Evolutionary conservation across 2,329 filamentous ascomycete species (phyloP).

Genomic region (Thermothelomyces thermophilus): DNA sequence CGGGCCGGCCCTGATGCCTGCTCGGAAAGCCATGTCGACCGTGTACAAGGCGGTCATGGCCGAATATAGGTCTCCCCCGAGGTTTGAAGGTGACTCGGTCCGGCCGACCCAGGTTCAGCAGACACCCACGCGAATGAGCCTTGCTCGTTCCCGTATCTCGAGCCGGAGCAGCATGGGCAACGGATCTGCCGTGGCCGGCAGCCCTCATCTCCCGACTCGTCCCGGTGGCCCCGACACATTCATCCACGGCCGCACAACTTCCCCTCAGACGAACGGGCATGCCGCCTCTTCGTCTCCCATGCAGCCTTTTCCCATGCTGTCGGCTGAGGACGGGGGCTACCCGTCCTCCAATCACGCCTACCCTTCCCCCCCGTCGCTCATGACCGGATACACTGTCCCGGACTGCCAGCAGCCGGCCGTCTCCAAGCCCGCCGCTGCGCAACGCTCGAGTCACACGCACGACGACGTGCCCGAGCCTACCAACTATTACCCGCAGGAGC

Average conservation of each 20-base stretch:
- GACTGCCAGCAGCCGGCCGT: neutral
- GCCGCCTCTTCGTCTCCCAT: neutral
- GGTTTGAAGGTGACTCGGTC: neutral
- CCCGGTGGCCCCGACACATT: neutral
- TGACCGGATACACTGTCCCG: neutral
- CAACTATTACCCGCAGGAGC: neutral
- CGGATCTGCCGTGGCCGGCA: neutral
- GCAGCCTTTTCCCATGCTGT: neutral
- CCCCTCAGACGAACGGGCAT: neutral
- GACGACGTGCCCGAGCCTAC: neutral
- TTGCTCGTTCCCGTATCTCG: neutral
- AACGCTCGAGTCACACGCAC: neutral
- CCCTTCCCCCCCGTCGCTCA: neutral
- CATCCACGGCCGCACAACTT: neutral
- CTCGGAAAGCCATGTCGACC: conserved; percentile 1
- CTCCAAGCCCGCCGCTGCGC: neutral
- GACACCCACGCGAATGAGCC: neutral
- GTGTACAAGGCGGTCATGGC: conserved; percentile 5
- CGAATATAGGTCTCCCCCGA: conserved; percentile 1
- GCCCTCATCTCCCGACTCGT: neutral
- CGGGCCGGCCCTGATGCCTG: neutral
- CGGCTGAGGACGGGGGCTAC: neutral
- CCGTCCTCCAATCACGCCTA: neutral
- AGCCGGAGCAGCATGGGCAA: neutral
- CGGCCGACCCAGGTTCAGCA: neutral